Percentiles rank a stretch among this genome's conserved stretches.
phyloP scores from a whole-genome alignment of 2,329 filamentous ascomycete genomes.

The Truncatella angustata region DNA sequence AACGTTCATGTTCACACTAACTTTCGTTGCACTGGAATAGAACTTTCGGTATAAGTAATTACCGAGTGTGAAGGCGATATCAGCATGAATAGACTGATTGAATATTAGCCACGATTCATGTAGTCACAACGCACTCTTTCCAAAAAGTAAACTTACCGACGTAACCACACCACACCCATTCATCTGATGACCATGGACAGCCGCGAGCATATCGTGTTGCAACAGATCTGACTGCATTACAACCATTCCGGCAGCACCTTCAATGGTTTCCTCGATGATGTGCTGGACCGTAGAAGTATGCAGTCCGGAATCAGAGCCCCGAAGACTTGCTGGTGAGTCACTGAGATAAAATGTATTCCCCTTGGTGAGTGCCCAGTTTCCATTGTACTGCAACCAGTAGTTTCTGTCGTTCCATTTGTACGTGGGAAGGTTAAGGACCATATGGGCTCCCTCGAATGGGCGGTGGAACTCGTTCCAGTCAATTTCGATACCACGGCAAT shows the following conservation, averaged over 20 bases:
- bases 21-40: slow-evolving; percentile 34
- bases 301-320: too few species aligned
- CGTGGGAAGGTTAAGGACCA: slow-evolving; percentile 61
- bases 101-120: too few species aligned
- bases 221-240: slow-evolving; percentile 37
- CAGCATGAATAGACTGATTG: slow-evolving; percentile 55
- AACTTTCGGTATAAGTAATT: slow-evolving; percentile 57
- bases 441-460: slow-evolving; percentile 38
- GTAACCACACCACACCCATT: slow-evolving; percentile 42
- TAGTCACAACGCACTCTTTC: too few species aligned
- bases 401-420: slow-evolving; percentile 74
- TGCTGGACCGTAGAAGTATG: slow-evolving; percentile 35
- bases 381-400: slow-evolving; percentile 64
- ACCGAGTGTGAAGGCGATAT: slow-evolving; percentile 63
- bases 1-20: slow-evolving; percentile 34
- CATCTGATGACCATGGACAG: slow-evolving; percentile 41
- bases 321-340: slow-evolving; percentile 17
- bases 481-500: slow-evolving; percentile 60
- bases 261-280: slow-evolving; percentile 33
- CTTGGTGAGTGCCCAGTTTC: slow-evolving; percentile 73
- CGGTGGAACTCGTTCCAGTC: slow-evolving; percentile 71
- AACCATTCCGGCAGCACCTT: slow-evolving; percentile 22
- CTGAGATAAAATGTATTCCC: slow-evolving; percentile 37
- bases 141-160: slow-evolving; percentile 36
- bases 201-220: slow-evolving; percentile 34